Evolutionary conservation across 176 grass and related monocot genomes (phyloP), one percentile per base, ranked within the genome.

Genomic region (Musa itinerans): DNA sequence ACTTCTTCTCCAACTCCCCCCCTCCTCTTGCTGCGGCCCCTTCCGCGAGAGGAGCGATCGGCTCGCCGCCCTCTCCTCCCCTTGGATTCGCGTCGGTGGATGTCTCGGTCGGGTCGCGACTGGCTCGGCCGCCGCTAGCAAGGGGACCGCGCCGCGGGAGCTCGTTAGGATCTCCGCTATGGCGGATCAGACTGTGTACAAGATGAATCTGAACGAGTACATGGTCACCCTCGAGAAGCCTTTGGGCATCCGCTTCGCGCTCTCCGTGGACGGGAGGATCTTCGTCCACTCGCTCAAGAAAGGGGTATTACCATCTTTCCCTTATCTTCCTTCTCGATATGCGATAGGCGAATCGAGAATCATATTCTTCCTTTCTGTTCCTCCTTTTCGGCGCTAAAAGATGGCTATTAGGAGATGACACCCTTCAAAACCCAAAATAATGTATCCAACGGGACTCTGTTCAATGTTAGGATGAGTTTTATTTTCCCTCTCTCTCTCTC

Each of bases 141-240:
- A 73, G 79, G 7, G 52, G 8, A 9, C 75, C 3, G 61, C 21
- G 2, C 14, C 2, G 20, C 72, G 25, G 53, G 10, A 54, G 34
- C 49, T 61, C 50, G 11, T 49, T 14, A 70, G 79, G 57, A 64
- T 86, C 29, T 79, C 24, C 9, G 79, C 65, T 10, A 8, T 54
- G n/a, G 43, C 78, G 54, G 72, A 85, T 54, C 66, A 24, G 12
- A 74, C 17, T 21, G 14, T 29, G 9, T 68, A 78, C 27, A 65
- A 78, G 69, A 89, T 98, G 86, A 86, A 89, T 76, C 76, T 93
- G 58, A 98, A 98, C 67, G 84, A 98, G 78, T 98, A 98, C 83
- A 98, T 98, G 88, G 94, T 98, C 64, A 76, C 94, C 2, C 74
- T 98, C 21, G 94, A 91, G 61, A 85, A 72, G 72, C 94, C 94